phyloP scores from a whole-genome alignment of 2,329 filamentous ascomycete species.

The Fusarium beomiforme region DNA sequence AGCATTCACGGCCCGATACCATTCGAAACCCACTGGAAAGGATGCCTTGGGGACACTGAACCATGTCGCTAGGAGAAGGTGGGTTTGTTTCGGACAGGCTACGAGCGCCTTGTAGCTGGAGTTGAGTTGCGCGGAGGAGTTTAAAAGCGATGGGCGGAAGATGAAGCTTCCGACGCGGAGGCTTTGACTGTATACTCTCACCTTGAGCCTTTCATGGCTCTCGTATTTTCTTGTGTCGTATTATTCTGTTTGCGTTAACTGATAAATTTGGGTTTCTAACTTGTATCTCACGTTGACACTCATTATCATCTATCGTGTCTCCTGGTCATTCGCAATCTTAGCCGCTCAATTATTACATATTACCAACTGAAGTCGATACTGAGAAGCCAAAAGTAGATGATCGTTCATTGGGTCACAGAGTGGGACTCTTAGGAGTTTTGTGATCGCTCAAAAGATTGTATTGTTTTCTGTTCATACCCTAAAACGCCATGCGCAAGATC shows the following conservation, averaged over 20 bases:
- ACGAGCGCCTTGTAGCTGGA: not conserved
- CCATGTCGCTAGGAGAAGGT: not conserved
- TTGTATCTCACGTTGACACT: slow-evolving; percentile 13
- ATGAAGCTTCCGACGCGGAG: slow-evolving; percentile 21
- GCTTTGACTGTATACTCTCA: slow-evolving; percentile 42
- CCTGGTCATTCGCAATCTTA: not conserved
- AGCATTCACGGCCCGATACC: slow-evolving; percentile 15
- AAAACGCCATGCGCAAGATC: slow-evolving; percentile 27
- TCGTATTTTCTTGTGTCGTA: slow-evolving; percentile 37
- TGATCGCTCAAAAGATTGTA: not conserved
- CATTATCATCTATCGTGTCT: not conserved
- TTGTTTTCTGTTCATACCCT: slow-evolving; percentile 10
- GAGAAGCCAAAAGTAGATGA: not conserved
- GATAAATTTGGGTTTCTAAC: slow-evolving; percentile 34
- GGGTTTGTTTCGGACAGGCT: not conserved
- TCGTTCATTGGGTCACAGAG: not conserved
- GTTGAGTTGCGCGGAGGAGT: slow-evolving; percentile 10
- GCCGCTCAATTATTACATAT: not conserved
- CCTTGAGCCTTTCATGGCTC: slow-evolving; percentile 30
- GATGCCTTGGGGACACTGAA: not conserved
- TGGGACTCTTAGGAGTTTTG: too few species aligned
- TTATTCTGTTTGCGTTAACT: slow-evolving; percentile 34
- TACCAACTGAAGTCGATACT: not conserved
- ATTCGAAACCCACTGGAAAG: not conserved
- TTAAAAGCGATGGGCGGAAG: slow-evolving; percentile 25